Conservation (phyloP, 352 stramenopile species). For the Phytophthora multivora region DNA sequence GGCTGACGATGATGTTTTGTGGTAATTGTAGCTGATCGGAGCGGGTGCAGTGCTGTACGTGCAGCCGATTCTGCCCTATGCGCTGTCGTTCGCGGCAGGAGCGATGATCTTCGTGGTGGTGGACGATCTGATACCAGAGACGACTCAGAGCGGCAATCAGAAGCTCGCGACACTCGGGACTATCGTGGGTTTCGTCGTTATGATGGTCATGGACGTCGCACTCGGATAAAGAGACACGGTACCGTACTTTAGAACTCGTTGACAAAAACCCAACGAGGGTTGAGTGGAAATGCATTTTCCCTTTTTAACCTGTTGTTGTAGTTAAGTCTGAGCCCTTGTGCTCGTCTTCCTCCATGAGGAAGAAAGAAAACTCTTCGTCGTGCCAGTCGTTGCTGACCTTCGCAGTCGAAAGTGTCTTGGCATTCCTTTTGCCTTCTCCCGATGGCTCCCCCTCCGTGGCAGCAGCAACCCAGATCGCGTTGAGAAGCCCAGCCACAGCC, state of each 20-base stretch:
- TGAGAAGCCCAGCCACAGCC: constrained; percentile 53
- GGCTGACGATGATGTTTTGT: constrained; percentile 11
- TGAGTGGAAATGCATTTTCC: constrained; percentile 25
- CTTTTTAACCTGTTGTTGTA: constrained; percentile 12
- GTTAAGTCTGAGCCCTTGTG: constrained; percentile 6
- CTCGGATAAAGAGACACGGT: constrained; percentile 52
- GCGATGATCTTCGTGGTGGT: constrained; percentile 94
- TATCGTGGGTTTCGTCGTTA: constrained; percentile 91
- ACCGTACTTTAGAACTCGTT: constrained; percentile 18
- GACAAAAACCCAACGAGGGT: background rate
- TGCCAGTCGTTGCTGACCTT: constrained; percentile 23
- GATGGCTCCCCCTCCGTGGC: constrained; percentile 14
- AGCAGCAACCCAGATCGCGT: constrained; percentile 53
- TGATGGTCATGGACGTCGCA: constrained; percentile 92
- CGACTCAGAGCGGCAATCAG: constrained; percentile 88
- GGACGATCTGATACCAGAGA: constrained; percentile 90
- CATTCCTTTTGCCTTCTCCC: background rate
- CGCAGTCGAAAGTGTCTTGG: background rate
- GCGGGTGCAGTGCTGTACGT: constrained; percentile 86
- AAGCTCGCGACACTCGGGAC: constrained; percentile 86
- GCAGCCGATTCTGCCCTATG: constrained; percentile 89
- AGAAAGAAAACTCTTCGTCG: constrained; percentile 48
- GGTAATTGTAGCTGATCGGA: constrained; percentile 65
- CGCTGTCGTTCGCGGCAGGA: constrained; percentile 89
- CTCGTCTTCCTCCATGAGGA: constrained; percentile 54